These are phyloP conservation scores for Metschnikowia sp. DNA, from an alignment of 805 yeast species.

Conservation along the genomic window DNA sequence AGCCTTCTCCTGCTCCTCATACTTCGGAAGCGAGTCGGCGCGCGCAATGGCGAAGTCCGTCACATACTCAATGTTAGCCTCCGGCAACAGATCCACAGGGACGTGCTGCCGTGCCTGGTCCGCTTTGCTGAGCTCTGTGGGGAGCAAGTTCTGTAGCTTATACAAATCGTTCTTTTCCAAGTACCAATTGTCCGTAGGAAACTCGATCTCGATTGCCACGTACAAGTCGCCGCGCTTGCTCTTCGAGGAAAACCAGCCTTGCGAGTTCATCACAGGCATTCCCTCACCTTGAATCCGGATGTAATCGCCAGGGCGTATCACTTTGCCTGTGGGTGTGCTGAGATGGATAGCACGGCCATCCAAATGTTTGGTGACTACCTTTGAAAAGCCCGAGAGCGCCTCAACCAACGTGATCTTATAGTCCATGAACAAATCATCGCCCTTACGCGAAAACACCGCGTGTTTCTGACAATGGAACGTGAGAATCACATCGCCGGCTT, in stretches of 20 bases:
- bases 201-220: constrained; percentile 66
- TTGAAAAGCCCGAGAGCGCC: constrained; percentile 78
- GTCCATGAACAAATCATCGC: constrained; percentile 60
- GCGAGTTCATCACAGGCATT: constrained; percentile 57
- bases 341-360: constrained; percentile 74
- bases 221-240: constrained; percentile 63
- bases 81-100: constrained; percentile 27
- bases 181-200: constrained; percentile 85
- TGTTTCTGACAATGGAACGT: constrained; percentile 51
- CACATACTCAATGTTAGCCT: constrained; percentile 37
- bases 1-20: constrained; percentile 16
- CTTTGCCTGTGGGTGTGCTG: constrained; percentile 72
- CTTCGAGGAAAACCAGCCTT: constrained; percentile 19
- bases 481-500: constrained; percentile 76
- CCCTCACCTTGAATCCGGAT: constrained; percentile 71
- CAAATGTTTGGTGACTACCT: constrained; percentile 62
- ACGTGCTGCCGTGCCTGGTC: constrained; percentile 24
- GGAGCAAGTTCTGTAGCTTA: constrained; percentile 54
- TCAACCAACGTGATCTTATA: constrained; percentile 68
- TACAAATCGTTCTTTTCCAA: constrained; percentile 63
- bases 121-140: constrained; percentile 28
- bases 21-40: constrained; percentile 28
- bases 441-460: constrained; percentile 50
- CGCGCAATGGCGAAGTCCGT: constrained; percentile 32
- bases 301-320: constrained; percentile 71